Conservation (phyloP, 164 flowering plant species). For the Euptelea pleiosperma region DNA sequence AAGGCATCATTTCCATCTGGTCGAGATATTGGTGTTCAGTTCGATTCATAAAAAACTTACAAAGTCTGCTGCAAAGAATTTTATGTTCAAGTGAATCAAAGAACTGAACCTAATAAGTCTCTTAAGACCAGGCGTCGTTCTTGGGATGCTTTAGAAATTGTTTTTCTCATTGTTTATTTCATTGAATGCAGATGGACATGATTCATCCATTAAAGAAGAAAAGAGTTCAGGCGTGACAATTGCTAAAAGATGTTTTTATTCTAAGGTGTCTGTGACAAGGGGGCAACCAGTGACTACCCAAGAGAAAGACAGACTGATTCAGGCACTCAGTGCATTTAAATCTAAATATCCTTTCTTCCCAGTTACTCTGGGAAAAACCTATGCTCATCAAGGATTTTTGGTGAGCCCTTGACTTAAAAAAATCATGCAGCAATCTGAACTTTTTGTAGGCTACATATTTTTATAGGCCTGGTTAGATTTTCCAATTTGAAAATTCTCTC, state of each 20-base stretch:
- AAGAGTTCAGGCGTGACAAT: not conserved
- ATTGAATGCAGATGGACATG: not conserved
- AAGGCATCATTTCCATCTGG: no score
- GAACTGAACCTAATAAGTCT: not conserved
- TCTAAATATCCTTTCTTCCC: not conserved
- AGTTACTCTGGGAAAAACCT: not conserved
- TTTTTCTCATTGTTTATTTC: not conserved
- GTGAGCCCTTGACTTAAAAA: no score
- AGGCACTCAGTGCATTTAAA: not conserved
- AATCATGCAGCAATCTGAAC: no score
- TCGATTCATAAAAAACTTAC: no score
- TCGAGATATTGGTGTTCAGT: no score
- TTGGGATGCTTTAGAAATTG: not conserved
- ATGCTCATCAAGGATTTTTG: not conserved
- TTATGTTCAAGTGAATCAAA: not conserved
- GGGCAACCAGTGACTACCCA: no score
- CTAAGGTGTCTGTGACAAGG: not conserved
- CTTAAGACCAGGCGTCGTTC: not conserved
- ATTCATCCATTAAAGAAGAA: not conserved
- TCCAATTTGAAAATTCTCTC: no score
- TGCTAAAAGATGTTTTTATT: not conserved
- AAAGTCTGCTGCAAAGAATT: no score
- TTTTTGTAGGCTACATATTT: no score
- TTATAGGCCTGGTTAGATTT: no score
- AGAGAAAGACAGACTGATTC: not conserved